Percentiles rank a stretch among this genome's conserved stretches.
Conservation (phyloP, 768 basidiomycete species). For the Boletus huronensis region DNA sequence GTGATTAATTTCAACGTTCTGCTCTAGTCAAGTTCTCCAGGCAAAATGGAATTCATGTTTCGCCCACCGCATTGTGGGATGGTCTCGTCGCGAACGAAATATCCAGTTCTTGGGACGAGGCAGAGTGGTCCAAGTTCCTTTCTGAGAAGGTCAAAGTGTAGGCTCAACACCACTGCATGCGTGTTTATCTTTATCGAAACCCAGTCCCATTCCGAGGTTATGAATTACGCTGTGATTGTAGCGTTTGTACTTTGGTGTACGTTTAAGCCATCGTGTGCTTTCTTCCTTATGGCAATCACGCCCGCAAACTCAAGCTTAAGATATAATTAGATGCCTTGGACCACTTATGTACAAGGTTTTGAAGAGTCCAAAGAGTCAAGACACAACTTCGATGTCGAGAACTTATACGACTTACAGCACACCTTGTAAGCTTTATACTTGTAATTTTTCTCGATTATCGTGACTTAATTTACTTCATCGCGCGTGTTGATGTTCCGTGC, state of each 20-base stretch:
- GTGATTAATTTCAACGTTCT: background rate
- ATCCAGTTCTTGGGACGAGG: conserved; percentile 77
- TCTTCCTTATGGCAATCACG: too few species aligned
- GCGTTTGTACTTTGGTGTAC: background rate
- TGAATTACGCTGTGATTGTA: background rate
- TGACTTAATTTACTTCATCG: too few species aligned
- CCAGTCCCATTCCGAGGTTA: background rate
- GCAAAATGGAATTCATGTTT: conserved; percentile 91
- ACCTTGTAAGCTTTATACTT: too few species aligned
- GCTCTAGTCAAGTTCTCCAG: conserved; percentile 79
- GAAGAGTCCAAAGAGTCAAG: too few species aligned
- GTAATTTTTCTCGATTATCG: too few species aligned
- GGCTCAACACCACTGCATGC: background rate
- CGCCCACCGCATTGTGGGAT: conserved; percentile 78
- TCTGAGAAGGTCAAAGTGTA: conserved; percentile 50
- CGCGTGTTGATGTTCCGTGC: too few species aligned
- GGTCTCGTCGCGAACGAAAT: conserved; percentile 69
- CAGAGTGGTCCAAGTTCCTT: conserved; percentile 80
- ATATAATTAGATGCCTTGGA: too few species aligned
- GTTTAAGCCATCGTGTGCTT: background rate
- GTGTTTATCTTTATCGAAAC: background rate
- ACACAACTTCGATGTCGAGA: too few species aligned
- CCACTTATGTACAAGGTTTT: too few species aligned
- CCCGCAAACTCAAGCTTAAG: too few species aligned
- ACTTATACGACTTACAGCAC: too few species aligned